A percentile compares a stretch with the other conserved stretches of the same genome.
Conservation (phyloP, 768 basidiomycete genomes). For the Suillus decipiens region DNA sequence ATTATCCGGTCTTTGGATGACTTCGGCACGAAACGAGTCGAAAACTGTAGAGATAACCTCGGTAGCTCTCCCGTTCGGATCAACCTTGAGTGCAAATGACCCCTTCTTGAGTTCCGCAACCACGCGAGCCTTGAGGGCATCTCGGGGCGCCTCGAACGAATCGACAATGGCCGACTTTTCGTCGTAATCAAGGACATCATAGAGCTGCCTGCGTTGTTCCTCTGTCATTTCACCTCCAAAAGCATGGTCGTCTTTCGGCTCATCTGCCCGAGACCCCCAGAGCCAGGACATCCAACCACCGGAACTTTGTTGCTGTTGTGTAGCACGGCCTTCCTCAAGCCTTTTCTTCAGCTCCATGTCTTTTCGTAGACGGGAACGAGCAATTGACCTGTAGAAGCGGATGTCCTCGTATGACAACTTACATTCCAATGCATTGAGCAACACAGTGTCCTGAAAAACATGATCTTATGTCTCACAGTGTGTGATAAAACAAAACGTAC, state of each 20-base stretch:
- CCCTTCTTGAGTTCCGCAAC: slow-evolving; percentile 82
- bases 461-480: not conserved
- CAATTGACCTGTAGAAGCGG: slow-evolving; percentile 95
- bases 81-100: slow-evolving; percentile 78
- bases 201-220: slow-evolving; percentile 86
- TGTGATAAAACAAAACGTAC: slow-evolving; percentile 44
- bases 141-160: slow-evolving; percentile 69
- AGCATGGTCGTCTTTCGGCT: slow-evolving; percentile 49
- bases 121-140: slow-evolving; percentile 78
- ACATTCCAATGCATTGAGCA: slow-evolving; percentile 67
- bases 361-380: slow-evolving; percentile 83
- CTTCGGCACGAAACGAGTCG: slow-evolving; percentile 80
- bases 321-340: slow-evolving; percentile 66
- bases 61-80: slow-evolving; percentile 60
- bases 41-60: slow-evolving; percentile 89
- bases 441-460: slow-evolving; percentile 46
- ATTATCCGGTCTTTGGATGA: slow-evolving; percentile 84
- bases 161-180: slow-evolving; percentile 76
- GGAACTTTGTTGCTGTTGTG: slow-evolving; percentile 48
- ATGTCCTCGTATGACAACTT: slow-evolving; percentile 94
- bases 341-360: slow-evolving; percentile 71
- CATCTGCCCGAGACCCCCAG: slow-evolving; percentile 57
- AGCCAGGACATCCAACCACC: slow-evolving; percentile 76
- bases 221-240: slow-evolving; percentile 80
- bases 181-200: slow-evolving; percentile 90